These are phyloP conservation scores for Chlorella sp. DNA, from an alignment of 139 green algal genomes.

Conservation along the genomic window DNA sequence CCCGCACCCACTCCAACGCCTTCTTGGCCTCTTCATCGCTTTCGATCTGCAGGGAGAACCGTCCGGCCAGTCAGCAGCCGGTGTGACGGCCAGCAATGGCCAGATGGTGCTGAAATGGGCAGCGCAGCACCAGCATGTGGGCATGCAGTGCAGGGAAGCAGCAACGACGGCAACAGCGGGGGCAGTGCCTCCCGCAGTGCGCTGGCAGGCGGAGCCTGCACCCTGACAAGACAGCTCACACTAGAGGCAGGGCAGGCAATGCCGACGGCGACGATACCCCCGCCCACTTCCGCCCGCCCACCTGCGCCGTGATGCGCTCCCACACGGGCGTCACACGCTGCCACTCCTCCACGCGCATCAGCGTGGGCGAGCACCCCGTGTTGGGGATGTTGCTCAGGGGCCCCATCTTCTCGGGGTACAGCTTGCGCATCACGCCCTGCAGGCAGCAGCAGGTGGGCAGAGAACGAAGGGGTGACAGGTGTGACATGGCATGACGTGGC, in stretches of 20 bases:
- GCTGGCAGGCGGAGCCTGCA: too few species aligned
- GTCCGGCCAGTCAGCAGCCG: too few species aligned
- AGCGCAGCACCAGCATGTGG: too few species aligned
- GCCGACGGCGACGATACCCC: too few species aligned
- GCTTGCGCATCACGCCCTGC: constrained; percentile 48
- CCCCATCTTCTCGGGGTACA: constrained; percentile 50
- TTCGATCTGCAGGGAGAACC: constrained; percentile 65
- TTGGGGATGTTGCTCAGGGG: constrained; percentile 52
- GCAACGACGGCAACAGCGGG: too few species aligned
- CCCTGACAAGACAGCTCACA: too few species aligned
- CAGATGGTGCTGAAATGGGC: too few species aligned
- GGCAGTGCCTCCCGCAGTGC: too few species aligned
- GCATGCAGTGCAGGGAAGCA: too few species aligned
- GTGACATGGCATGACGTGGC: background rate
- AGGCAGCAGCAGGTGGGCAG: background rate
- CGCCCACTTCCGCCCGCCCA: background rate
- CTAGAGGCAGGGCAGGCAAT: too few species aligned
- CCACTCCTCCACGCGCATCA: constrained; percentile 50
- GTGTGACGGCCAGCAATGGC: too few species aligned
- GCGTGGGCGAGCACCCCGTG: constrained; percentile 54
- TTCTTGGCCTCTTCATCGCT: constrained; percentile 56
- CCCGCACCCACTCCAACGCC: constrained; percentile 77
- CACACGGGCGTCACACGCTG: background rate
- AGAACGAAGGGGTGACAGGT: background rate
- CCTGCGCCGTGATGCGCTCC: constrained; percentile 7